phyloP scores from a whole-genome alignment of 2,329 filamentous ascomycete genomes.

The Rhinocladiella mackenziei region DNA sequence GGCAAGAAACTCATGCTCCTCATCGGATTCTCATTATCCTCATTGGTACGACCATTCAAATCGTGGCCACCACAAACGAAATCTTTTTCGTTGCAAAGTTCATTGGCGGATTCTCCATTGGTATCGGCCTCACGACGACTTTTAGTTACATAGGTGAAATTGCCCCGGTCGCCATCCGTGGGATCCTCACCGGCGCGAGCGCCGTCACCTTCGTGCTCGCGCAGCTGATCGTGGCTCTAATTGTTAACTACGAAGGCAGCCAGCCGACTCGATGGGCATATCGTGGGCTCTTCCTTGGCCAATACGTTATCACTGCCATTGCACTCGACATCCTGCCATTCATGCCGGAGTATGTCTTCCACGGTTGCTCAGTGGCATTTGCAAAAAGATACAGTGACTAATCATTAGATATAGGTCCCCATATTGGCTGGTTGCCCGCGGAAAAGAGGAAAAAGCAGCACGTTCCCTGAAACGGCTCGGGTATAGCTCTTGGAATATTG shows the following conservation, averaged over 20 bases:
- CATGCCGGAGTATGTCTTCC: conserved; percentile 23
- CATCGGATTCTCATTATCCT: conserved; percentile 25
- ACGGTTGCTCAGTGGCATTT: not conserved
- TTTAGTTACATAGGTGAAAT: conserved; percentile 45
- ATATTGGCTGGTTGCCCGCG: conserved; percentile 39
- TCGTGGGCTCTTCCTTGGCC: conserved; percentile 40
- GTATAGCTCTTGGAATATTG: not conserved
- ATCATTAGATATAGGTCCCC: conserved; percentile 32
- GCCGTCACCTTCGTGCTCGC: conserved; percentile 43
- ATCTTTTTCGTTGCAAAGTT: conserved; percentile 47
- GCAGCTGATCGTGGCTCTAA: conserved; percentile 39
- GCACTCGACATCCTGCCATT: conserved; percentile 30
- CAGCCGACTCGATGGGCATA: conserved; percentile 43
- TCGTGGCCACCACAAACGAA: conserved; percentile 32
- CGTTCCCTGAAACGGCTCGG: conserved; percentile 31
- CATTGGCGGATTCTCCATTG: conserved; percentile 44
- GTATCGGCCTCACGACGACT: conserved; percentile 46
- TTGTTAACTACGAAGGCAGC: conserved; percentile 37
- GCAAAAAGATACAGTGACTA: no score
- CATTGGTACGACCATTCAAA: conserved; percentile 34
- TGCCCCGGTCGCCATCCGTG: conserved; percentile 46
- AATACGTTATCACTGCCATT: conserved; percentile 42
- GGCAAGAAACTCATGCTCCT: conserved; percentile 35
- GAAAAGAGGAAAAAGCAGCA: conserved; percentile 33
- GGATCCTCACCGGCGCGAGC: conserved; percentile 44